Conservation (phyloP, 352 stramenopile genomes). For the Phytophthora crassamura region DNA sequence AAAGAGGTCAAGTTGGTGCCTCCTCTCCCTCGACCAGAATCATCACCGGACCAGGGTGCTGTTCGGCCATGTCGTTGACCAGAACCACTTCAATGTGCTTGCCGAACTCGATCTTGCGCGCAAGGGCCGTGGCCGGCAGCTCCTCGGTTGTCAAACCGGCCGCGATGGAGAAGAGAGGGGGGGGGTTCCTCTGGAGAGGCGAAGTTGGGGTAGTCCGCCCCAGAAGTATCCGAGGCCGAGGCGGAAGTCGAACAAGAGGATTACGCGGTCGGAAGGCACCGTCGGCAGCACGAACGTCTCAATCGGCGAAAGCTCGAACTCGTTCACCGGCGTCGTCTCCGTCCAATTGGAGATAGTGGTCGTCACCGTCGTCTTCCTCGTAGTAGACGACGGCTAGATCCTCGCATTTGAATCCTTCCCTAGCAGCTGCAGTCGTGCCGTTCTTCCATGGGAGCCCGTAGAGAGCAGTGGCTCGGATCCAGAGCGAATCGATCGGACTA, state of each 20-base stretch:
- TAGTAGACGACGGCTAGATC: conserved; percentile 33
- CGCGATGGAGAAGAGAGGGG: too few species aligned
- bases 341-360: neutral
- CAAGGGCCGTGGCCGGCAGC: too few species aligned
- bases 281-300: conserved; percentile 1
- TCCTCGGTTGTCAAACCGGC: too few species aligned
- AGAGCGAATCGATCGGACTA: conserved; percentile 13
- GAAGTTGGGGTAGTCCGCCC: conserved; percentile 23
- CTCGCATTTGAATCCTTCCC: conserved; percentile 31
- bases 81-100: too few species aligned
- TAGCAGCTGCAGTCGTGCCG: neutral
- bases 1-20: too few species aligned
- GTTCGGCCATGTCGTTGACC: too few species aligned
- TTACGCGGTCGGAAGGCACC: conserved; percentile 16
- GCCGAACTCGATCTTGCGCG: too few species aligned
- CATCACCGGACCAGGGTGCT: too few species aligned
- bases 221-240: conserved; percentile 23
- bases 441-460: conserved; percentile 16
- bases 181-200: neutral
- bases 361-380: neutral
- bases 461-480: conserved; percentile 26
- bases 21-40: too few species aligned
- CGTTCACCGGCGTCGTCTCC: conserved; percentile 8
- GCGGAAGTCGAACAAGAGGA: conserved; percentile 27
- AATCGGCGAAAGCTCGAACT: conserved; percentile 26